Percentiles rank a stretch among this genome's conserved stretches.
Evolutionary conservation across 106 monocot species (phyloP).

Genomic region (Platanthera guangdongensis): DNA sequence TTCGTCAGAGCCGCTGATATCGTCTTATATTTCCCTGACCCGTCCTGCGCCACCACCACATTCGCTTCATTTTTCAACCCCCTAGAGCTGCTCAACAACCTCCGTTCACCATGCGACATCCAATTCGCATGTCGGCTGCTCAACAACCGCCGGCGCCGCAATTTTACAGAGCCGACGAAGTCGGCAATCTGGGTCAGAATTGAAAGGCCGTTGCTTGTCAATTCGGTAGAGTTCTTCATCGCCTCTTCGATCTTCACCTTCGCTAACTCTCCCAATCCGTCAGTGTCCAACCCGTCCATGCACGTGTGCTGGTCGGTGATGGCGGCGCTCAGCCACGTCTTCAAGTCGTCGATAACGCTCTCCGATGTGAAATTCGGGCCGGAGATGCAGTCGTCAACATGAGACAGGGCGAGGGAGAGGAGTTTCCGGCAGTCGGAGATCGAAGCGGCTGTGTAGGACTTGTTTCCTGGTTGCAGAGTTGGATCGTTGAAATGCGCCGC

Average conservation of each 20-base stretch:
- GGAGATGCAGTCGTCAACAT: slow-evolving; percentile 21
- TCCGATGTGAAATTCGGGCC: slow-evolving; percentile 12
- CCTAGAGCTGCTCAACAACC: slow-evolving; percentile 3
- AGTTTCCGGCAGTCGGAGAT: slow-evolving; percentile 28
- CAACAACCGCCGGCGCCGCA: not conserved
- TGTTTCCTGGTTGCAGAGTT: not conserved
- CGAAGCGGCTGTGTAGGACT: not conserved
- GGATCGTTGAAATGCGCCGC: slow-evolving; percentile 11
- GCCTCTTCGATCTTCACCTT: slow-evolving; percentile 20
- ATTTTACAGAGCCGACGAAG: not conserved
- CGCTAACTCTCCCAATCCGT: slow-evolving; percentile 6
- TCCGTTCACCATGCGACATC: slow-evolving; percentile 11
- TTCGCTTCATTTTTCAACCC: slow-evolving; percentile 14
- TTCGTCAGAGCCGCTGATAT: slow-evolving; percentile 10
- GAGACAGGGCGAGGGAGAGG: slow-evolving; percentile 20
- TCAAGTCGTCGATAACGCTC: slow-evolving; percentile 29
- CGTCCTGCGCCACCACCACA: slow-evolving; percentile 28
- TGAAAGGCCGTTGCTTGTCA: slow-evolving; percentile 43
- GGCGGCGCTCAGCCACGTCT: slow-evolving; percentile 38
- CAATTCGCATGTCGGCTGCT: slow-evolving; percentile 3
- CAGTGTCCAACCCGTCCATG: slow-evolving; percentile 33
- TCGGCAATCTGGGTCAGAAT: slow-evolving; percentile 12
- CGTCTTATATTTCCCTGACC: slow-evolving; percentile 14
- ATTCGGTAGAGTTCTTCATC: slow-evolving; percentile 21
- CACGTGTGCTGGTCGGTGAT: slow-evolving; percentile 51